phyloP scores from a whole-genome alignment of 371 early-diverging fungal species.

The Rhizopus stolonifer region DNA sequence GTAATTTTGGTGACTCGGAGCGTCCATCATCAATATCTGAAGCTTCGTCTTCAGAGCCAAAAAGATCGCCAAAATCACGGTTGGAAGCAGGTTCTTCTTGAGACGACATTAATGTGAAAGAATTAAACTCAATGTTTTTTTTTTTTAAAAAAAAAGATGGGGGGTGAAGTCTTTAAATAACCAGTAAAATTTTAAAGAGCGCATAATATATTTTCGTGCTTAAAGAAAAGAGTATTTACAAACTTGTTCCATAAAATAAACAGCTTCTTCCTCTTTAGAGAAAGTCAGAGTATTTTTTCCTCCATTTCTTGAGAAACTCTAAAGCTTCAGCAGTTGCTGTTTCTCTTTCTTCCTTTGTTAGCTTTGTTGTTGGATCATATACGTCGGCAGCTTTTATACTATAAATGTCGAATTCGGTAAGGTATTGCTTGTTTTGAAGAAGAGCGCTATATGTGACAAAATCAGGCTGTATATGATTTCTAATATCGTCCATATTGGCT shows the following conservation, averaged over 20 bases:
- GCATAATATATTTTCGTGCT: too few species aligned
- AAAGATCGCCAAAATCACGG: conserved; percentile 42
- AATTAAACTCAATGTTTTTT: too few species aligned
- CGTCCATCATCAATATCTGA: conserved; percentile 45
- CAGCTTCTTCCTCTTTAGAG: too few species aligned
- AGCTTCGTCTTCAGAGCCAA: conserved; percentile 53
- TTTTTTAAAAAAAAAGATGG: too few species aligned
- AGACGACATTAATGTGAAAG: neutral
- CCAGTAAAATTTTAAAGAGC: too few species aligned
- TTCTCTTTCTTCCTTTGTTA: neutral
- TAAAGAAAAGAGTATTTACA: too few species aligned
- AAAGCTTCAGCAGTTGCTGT: neutral
- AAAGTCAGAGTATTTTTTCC: too few species aligned
- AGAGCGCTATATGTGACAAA: neutral
- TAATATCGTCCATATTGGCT: neutral
- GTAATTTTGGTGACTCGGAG: conserved; percentile 24
- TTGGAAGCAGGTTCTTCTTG: conserved; percentile 16
- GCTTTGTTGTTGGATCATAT: neutral
- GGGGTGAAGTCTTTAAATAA: too few species aligned
- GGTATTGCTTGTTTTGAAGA: conserved; percentile 1
- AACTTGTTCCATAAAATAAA: too few species aligned
- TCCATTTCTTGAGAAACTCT: neutral
- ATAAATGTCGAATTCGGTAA: neutral
- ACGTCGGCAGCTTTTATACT: neutral
- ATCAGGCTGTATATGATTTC: neutral